Percentiles rank a stretch among this genome's conserved stretches.
Conservation (phyloP, 1,284 basidiomycete genomes). For the Trichosporon sp. region DNA sequence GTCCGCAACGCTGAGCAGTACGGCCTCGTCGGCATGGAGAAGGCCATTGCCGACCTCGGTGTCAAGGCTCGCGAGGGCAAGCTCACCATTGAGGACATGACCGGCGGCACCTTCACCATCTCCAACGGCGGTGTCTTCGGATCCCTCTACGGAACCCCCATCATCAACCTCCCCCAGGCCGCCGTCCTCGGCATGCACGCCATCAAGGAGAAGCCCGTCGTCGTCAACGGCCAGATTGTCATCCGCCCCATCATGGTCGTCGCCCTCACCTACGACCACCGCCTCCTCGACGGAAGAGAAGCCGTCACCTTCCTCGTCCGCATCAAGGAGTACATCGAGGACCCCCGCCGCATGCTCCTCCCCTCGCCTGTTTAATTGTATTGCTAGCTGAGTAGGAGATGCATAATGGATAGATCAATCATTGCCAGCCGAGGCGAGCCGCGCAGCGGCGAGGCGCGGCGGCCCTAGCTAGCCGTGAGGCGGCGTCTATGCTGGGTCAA, state of each 20-base stretch:
- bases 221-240: constrained; percentile 89
- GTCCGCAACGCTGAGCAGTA: constrained; percentile 84
- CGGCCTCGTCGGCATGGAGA: constrained; percentile 87
- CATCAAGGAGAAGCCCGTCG: constrained; percentile 90
- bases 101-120: constrained; percentile 96
- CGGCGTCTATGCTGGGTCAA: too few species aligned
- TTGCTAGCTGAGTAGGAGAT: neutral
- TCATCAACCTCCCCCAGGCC: constrained; percentile 93
- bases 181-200: constrained; percentile 96
- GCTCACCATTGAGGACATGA: constrained; percentile 92
- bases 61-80: constrained; percentile 91
- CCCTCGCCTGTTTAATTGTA: constrained; percentile 39
- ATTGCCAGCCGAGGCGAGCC: neutral
- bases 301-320: constrained; percentile 92
- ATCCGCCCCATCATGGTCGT: constrained; percentile 90
- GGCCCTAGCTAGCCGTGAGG: too few species aligned
- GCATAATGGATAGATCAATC: neutral
- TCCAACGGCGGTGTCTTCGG: constrained; percentile 99
- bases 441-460: too few species aligned
- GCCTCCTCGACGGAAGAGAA: constrained; percentile 91
- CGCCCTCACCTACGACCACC: constrained; percentile 92
- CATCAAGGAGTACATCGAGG: constrained; percentile 64
- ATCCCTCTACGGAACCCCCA: constrained; percentile 91
- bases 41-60: constrained; percentile 81
- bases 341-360: constrained; percentile 61